A percentile compares a stretch with the other conserved stretches of the same genome.
Conservation (phyloP, 345 rosid genomes). For the Melastoma malabathricum region DNA sequence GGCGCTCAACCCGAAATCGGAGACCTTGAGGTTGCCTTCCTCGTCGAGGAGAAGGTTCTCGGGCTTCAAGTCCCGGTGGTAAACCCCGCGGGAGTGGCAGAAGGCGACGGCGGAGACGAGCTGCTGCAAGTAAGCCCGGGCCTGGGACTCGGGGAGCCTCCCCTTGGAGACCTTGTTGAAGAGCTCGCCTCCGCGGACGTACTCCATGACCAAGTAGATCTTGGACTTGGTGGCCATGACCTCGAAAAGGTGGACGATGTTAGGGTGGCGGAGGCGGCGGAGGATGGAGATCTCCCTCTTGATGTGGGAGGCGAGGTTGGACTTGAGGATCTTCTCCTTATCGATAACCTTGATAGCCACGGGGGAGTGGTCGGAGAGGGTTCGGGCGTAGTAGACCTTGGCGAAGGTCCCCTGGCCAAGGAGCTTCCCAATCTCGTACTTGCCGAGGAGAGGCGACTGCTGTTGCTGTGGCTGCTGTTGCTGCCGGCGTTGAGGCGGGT, state of each 20-base stretch:
- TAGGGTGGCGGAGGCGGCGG: conserved; percentile 80
- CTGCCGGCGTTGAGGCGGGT: too few species aligned
- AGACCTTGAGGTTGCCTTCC: conserved; percentile 56
- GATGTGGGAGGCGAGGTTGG: conserved; percentile 55
- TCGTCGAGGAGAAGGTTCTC: conserved; percentile 73
- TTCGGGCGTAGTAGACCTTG: conserved; percentile 67
- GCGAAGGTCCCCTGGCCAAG: conserved; percentile 88
- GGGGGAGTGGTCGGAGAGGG: conserved; percentile 29
- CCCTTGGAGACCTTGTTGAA: conserved; percentile 65
- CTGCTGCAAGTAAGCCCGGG: conserved; percentile 63
- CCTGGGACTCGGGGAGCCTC: conserved; percentile 43
- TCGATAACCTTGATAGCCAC: conserved; percentile 80
- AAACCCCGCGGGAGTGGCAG: conserved; percentile 74
- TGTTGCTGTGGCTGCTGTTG: too few species aligned
- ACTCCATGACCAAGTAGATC: conserved; percentile 85
- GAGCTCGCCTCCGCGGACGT: conserved; percentile 67
- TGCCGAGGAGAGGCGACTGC: conserved; percentile 47
- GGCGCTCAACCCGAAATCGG: conserved; percentile 83
- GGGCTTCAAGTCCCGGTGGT: conserved; percentile 82
- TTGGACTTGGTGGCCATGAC: conserved; percentile 82
- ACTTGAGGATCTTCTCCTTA: conserved; percentile 54
- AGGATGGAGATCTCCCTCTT: conserved; percentile 78
- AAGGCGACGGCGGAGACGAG: conserved; percentile 60
- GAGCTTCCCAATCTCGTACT: conserved; percentile 57
- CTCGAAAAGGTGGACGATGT: conserved; percentile 63